These are phyloP conservation scores for Saccharomyces hybrid DNA, from an alignment of 1,139 yeast species.

Conservation along the genomic window DNA sequence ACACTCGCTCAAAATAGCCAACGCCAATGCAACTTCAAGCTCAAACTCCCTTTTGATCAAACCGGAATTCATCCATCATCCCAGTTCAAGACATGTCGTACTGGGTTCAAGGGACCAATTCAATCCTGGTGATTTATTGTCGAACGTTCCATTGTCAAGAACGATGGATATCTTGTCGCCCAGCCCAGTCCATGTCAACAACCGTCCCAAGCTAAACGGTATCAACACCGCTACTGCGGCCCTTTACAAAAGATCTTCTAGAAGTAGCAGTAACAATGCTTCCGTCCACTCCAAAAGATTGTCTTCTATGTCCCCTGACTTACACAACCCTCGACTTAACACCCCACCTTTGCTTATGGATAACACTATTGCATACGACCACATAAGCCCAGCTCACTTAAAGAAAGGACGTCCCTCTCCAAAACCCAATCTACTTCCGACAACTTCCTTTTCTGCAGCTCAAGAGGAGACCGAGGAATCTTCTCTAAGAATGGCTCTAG, in stretches of 20 bases:
- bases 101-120: constrained; percentile 51
- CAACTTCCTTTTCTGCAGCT: constrained; percentile 38
- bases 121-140: constrained; percentile 82
- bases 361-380: neutral
- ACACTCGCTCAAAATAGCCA: constrained; percentile 4
- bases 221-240: neutral
- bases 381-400: neutral
- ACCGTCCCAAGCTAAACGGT: neutral
- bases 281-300: neutral
- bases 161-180: constrained; percentile 15
- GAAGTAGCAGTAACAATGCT: neutral
- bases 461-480: constrained; percentile 76
- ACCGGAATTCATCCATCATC: constrained; percentile 5
- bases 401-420: neutral
- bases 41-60: constrained; percentile 5
- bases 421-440: constrained; percentile 8
- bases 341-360: neutral
- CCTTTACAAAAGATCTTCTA: neutral
- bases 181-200: neutral
- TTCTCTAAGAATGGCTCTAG: constrained; percentile 58
- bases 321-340: neutral
- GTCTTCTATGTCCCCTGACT: neutral
- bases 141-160: constrained; percentile 73
- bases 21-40: constrained; percentile 3
- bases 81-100: constrained; percentile 54